A percentile compares a stretch with the other conserved stretches of the same genome.
Evolutionary conservation across 2,329 filamentous ascomycete species (phyloP).

Genomic region (Chaetomium strumarium): DNA sequence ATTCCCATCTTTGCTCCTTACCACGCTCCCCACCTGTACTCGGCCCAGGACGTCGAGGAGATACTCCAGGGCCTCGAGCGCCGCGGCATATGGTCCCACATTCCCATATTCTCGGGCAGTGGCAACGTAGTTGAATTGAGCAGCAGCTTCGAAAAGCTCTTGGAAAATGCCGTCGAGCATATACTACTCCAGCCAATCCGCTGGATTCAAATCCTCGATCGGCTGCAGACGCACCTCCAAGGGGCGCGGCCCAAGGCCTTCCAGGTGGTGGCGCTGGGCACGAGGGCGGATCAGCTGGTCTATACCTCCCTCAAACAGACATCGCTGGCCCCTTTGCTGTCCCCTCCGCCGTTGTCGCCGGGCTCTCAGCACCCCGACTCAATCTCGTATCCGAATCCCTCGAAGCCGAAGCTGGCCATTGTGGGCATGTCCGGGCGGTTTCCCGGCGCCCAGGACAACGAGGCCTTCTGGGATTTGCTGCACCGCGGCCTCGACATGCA

Average conservation of each 20-base stretch:
- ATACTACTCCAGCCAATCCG: background rate
- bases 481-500: conserved; percentile 63
- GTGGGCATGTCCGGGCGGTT: conserved; percentile 63
- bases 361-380: too few relatives aligned
- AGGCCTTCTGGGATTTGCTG: conserved; percentile 63
- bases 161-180: background rate
- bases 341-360: background rate
- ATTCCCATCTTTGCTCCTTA: background rate
- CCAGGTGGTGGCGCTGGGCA: background rate
- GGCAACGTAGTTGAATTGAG: too few relatives aligned
- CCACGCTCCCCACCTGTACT: conserved; percentile 1
- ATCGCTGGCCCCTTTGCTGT: background rate
- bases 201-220: background rate
- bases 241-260: background rate
- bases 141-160: background rate
- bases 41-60: background rate
- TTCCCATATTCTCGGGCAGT: too few relatives aligned
- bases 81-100: too few relatives aligned
- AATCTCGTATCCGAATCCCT: too few relatives aligned
- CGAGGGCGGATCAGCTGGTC: background rate
- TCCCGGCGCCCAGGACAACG: conserved; percentile 51
- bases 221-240: background rate
- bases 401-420: conserved; percentile 50
- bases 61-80: background rate
- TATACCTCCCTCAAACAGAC: background rate